Percentiles rank a stretch among this genome's conserved stretches.
phyloP scores from a whole-genome alignment of 371 early-diverging fungal genomes.

The Mortierella sp. region DNA sequence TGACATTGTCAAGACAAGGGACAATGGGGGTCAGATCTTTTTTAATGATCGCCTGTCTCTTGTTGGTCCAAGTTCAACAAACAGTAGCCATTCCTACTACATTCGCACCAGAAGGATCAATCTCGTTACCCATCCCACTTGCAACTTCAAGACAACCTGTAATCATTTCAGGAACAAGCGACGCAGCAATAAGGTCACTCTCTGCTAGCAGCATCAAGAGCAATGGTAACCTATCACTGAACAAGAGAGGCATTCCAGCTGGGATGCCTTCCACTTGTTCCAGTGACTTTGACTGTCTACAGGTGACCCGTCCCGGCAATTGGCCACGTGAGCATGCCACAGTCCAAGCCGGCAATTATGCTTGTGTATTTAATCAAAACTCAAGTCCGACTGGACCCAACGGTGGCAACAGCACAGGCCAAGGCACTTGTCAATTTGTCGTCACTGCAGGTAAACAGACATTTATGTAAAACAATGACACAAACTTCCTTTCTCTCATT shows the following conservation, averaged over 20 bases:
- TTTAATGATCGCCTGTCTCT: constrained; percentile 3
- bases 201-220: background rate
- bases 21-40: constrained; percentile 5
- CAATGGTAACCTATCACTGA: background rate
- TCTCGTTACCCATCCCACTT: background rate
- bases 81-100: background rate
- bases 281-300: constrained; percentile 51
- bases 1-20: constrained; percentile 1
- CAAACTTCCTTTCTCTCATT: background rate
- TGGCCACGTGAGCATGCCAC: constrained; percentile 41
- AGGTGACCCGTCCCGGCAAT: constrained; percentile 23
- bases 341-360: constrained; percentile 40
- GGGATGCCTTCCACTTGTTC: constrained; percentile 31
- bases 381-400: background rate
- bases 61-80: constrained; percentile 9
- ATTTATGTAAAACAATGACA: background rate
- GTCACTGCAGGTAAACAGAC: constrained; percentile 44
- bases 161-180: constrained; percentile 3
- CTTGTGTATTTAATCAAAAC: constrained; percentile 42
- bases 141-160: background rate
- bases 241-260: constrained; percentile 39
- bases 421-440: constrained; percentile 54
- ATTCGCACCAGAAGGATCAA: background rate
- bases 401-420: background rate
- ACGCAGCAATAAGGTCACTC: background rate